A percentile compares a stretch with the other conserved stretches of the same genome.
Evolutionary conservation across 805 yeast species (phyloP).

Genomic region (Sugiyamaella marilandica): DNA sequence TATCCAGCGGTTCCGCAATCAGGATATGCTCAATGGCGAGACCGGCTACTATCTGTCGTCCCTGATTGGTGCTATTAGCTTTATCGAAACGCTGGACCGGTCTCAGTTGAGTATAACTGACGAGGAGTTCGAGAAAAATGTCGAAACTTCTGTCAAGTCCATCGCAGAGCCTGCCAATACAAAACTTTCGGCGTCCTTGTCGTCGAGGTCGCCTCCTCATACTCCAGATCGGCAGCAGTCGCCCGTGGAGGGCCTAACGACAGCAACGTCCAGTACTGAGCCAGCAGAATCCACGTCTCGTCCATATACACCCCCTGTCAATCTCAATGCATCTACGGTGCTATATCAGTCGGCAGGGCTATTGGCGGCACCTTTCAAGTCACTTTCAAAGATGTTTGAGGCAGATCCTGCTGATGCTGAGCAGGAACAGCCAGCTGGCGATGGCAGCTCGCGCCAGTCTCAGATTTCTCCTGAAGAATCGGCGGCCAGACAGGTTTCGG

Average conservation of each 20-base stretch:
- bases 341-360: slow-evolving; percentile 43
- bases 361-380: slow-evolving; percentile 45
- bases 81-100: slow-evolving; percentile 56
- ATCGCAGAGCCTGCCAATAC: slow-evolving; percentile 37
- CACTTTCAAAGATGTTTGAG: slow-evolving; percentile 35
- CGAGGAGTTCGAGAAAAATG: slow-evolving; percentile 50
- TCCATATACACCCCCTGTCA: slow-evolving; percentile 5
- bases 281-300: neutral
- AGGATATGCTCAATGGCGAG: slow-evolving; percentile 77
- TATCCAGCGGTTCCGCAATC: slow-evolving; percentile 77
- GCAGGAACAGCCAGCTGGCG: neutral
- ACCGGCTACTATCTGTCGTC: slow-evolving; percentile 87
- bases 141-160: slow-evolving; percentile 36
- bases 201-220: slow-evolving; percentile 20
- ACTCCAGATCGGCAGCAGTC: slow-evolving; percentile 19
- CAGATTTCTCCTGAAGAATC: slow-evolving; percentile 27
- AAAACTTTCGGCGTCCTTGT: neutral
- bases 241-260: neutral
- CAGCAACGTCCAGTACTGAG: neutral
- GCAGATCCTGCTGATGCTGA: slow-evolving; percentile 26
- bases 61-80: slow-evolving; percentile 82
- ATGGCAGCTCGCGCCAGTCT: neutral
- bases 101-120: slow-evolving; percentile 57
- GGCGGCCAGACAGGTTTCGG: slow-evolving; percentile 35
- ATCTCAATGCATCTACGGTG: slow-evolving; percentile 31